Percentiles rank a stretch among this genome's conserved stretches.
Evolutionary conservation across 345 rosid species (phyloP).

Genomic region (Populus nigra): DNA sequence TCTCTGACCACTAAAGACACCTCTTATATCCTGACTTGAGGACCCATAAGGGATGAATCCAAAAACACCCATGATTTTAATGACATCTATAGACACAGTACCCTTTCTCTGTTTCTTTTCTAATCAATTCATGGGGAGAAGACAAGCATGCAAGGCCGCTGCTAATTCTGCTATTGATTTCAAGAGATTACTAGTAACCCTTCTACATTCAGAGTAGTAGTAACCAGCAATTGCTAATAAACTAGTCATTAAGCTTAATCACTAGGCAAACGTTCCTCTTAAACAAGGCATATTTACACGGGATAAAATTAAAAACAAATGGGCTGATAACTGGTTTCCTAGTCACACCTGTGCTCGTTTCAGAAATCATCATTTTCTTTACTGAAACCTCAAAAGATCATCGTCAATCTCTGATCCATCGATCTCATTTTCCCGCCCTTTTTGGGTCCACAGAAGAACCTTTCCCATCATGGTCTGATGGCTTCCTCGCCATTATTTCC

Average conservation of each 20-base stretch:
- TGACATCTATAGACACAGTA: conserved; percentile 3
- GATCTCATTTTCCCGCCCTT: conserved; percentile 14
- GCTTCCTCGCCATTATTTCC: conserved; percentile 20
- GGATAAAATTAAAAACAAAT: background rate
- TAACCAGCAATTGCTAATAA: background rate
- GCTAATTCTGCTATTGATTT: background rate
- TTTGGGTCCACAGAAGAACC: background rate
- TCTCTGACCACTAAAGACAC: conserved; percentile 57
- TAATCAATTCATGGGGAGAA: background rate
- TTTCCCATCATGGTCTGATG: conserved; percentile 24
- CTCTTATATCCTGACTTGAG: conserved; percentile 21
- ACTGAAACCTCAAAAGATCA: background rate
- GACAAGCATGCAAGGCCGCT: background rate
- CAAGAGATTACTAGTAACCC: background rate
- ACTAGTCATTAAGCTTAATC: background rate
- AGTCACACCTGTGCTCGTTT: background rate
- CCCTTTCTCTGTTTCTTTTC: background rate
- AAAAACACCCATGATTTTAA: background rate
- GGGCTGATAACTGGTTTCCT: background rate
- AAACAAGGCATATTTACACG: background rate
- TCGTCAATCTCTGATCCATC: background rate
- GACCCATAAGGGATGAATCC: conserved; percentile 10
- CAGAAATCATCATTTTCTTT: background rate
- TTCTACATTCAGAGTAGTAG: background rate
- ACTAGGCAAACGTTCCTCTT: background rate